Evolutionary conservation across 352 stramenopile genomes (phyloP).

Genomic region (Phytophthora ramorum): DNA sequence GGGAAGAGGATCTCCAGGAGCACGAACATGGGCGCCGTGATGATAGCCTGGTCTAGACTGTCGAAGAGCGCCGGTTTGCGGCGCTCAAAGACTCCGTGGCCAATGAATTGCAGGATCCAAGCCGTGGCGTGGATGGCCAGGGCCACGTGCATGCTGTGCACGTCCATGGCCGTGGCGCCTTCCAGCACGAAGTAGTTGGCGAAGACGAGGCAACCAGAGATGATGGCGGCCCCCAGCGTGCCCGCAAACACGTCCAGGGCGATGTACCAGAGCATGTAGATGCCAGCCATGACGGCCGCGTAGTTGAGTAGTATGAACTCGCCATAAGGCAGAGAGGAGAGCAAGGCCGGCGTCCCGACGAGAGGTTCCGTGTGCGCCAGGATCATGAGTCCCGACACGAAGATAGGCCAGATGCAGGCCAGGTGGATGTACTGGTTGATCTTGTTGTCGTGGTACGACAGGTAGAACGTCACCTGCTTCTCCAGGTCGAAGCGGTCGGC

Average conservation of each 20-base stretch:
- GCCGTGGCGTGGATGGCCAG: constrained; percentile 60
- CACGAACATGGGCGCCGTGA: constrained; percentile 91
- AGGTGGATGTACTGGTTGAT: constrained; percentile 89
- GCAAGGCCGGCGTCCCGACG: constrained; percentile 30
- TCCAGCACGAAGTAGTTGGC: constrained; percentile 67
- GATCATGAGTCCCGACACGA: constrained; percentile 81
- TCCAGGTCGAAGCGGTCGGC: constrained; percentile 82
- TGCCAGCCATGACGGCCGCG: constrained; percentile 52
- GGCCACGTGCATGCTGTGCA: constrained; percentile 68
- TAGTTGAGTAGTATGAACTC: constrained; percentile 74
- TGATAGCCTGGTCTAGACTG: constrained; percentile 83
- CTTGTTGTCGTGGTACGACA: constrained; percentile 88
- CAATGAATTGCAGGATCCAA: constrained; percentile 88
- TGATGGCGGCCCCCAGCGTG: constrained; percentile 60
- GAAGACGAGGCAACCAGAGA: constrained; percentile 61
- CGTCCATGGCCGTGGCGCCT: constrained; percentile 36
- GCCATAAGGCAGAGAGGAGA: constrained; percentile 46
- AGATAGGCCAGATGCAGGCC: constrained; percentile 88
- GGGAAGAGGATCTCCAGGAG: constrained; percentile 84
- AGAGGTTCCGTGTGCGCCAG: constrained; percentile 59
- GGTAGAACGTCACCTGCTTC: constrained; percentile 89
- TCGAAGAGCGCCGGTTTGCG: constrained; percentile 88
- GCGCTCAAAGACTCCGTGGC: constrained; percentile 87
- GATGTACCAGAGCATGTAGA: constrained; percentile 90
- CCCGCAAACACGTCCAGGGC: constrained; percentile 67